Percentiles rank a stretch among this genome's conserved stretches.
Conservation (phyloP, 2,329 filamentous ascomycete genomes). For the Fusarium odoratissimum region DNA sequence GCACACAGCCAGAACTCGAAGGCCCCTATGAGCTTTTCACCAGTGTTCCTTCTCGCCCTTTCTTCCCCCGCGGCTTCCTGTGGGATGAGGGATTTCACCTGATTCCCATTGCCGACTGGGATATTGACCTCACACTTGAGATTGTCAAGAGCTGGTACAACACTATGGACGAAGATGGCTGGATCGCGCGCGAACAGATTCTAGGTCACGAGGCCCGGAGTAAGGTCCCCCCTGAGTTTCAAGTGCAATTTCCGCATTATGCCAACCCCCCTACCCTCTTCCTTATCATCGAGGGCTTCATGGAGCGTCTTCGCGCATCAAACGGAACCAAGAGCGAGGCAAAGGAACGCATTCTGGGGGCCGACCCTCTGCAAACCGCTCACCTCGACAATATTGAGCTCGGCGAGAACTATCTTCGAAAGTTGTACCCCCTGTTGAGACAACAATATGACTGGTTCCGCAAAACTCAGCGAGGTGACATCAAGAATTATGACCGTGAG, state of each 20-base stretch:
- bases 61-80: constrained; percentile 95
- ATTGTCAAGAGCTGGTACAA: constrained; percentile 97
- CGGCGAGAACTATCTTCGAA: constrained; percentile 76
- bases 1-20: constrained; percentile 76
- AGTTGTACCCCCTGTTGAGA: constrained; percentile 86
- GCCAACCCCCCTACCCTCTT: constrained; percentile 97
- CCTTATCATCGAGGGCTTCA: constrained; percentile 85
- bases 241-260: constrained; percentile 95
- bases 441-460: constrained; percentile 96
- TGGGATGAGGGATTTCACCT: constrained; percentile 99
- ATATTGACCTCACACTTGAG: constrained; percentile 86
- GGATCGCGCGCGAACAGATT: constrained; percentile 97
- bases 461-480: constrained; percentile 87
- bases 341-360: constrained; percentile 57
- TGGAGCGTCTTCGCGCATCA: constrained; percentile 76
- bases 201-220: constrained; percentile 90
- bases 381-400: constrained; percentile 76
- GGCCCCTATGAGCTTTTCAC: constrained; percentile 92
- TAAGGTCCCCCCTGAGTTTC: constrained; percentile 94
- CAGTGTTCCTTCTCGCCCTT: constrained; percentile 89
- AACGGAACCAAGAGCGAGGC: constrained; percentile 60
- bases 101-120: constrained; percentile 91
- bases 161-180: constrained; percentile 95
- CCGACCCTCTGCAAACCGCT: constrained; percentile 67
- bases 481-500: constrained; percentile 90